Base-by-base conservation (phyloP, 2,329 filamentous ascomycete genomes). In the Simplicillium aogashimaense region DNA sequence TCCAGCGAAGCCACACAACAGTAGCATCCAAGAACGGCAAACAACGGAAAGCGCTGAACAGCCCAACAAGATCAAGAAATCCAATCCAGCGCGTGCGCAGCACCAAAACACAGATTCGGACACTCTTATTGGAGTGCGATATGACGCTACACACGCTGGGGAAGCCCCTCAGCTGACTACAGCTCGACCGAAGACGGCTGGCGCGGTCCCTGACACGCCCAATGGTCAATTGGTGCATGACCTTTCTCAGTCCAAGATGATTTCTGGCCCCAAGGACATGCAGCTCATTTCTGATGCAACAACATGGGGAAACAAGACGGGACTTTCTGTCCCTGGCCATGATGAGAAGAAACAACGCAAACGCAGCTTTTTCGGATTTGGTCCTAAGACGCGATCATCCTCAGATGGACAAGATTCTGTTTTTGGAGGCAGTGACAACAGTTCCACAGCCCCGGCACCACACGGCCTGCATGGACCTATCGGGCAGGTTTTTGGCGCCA, bases 341-440 rank as follows among this genome's bases (percentile, higher is more conserved):
- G 81, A 86, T 28, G 89, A 92, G 54, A 92, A 94, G 60, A 84
- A 83, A 61, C 70, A 71, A 41, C 76, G 87, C 58, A 95, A 95
- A 72, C 63, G 83, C 64, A 72, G 83, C 72, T 68, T 92, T 74
- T 67, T 87, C 66, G 66, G 89, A 63, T 74, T 82, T 47, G 76
- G 77, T 0, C 67, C 75, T 16, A 81, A 78, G 61, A 65, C 72
- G 29, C 65, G 77, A 33, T 68, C 67, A 1, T 78, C 75, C 1
- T 70, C 69, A 3, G 78, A 81, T 31, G 71, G 74, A 2, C 70
- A 73, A 45, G 76, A 81, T 36, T 64, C 70, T 4, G 55, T 75
- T 12, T 72, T 74, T 47, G 66, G 69, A 12, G 70, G 69, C 18
- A 70, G 66, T 41, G 66, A 63, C 38, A 64, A 59, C 12, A 65